A percentile compares a stretch with the other conserved stretches of the same genome.
These are phyloP conservation scores for Trichoderma gamsii DNA, from an alignment of 495 filamentous ascomycete genomes.

Conservation along the genomic window DNA sequence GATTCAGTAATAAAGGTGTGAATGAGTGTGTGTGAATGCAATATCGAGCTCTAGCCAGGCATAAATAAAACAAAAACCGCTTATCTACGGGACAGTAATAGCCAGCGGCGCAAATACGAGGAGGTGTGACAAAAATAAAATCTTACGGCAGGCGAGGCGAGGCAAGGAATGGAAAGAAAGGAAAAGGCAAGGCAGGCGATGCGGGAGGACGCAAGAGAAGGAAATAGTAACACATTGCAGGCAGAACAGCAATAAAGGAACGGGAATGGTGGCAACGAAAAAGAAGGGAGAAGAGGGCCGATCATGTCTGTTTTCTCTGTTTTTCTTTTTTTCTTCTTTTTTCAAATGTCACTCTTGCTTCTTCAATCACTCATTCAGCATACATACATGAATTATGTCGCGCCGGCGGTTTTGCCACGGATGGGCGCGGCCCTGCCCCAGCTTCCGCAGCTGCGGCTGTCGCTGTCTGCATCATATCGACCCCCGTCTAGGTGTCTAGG, in stretches of 20 bases:
- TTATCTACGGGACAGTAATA: not conserved
- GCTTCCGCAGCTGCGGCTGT: not conserved
- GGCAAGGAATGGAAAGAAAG: not conserved
- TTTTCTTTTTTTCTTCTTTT: not conserved
- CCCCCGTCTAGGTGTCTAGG: conserved; percentile 1
- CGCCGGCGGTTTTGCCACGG: not conserved
- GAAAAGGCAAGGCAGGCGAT: not conserved
- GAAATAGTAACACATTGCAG: not conserved
- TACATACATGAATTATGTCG: conserved; percentile 1
- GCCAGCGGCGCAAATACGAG: not conserved
- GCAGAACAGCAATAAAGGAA: not conserved
- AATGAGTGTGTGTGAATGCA: too few species aligned
- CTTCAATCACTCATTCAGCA: not conserved
- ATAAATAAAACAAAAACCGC: not conserved
- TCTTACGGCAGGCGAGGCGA: not conserved
- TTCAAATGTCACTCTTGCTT: not conserved
- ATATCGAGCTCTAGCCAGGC: not conserved
- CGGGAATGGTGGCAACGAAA: not conserved
- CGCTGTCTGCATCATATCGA: not conserved
- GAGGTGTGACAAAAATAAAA: not conserved
- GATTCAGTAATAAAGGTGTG: too few species aligned
- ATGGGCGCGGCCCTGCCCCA: conserved; percentile 4
- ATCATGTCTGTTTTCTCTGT: not conserved
- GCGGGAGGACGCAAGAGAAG: not conserved
- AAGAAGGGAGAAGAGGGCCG: not conserved